phyloP scores from a whole-genome alignment of 139 green algal species.

The Chlamydomonas incerta region DNA sequence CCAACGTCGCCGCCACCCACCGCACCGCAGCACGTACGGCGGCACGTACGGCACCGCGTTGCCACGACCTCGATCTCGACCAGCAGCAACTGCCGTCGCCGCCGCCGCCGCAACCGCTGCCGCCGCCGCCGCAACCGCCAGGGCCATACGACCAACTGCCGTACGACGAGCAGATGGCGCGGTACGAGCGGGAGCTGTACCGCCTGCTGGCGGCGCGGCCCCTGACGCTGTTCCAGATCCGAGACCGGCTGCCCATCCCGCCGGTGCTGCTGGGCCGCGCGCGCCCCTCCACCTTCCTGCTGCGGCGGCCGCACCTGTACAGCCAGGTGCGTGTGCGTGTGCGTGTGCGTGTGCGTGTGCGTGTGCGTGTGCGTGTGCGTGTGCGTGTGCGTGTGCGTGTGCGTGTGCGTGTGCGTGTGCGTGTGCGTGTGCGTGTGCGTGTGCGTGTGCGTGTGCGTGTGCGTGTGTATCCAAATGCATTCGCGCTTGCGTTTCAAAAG shows the following conservation, averaged over 20 bases:
- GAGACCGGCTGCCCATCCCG: slow-evolving; percentile 26
- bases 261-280: slow-evolving; percentile 1
- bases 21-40: too few species aligned
- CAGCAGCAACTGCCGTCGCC: neutral
- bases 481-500: too few species aligned
- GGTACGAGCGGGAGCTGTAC: slow-evolving; percentile 37
- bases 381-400: too few species aligned
- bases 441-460: neutral
- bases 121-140: neutral
- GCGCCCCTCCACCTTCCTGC: slow-evolving; percentile 40
- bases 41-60: too few species aligned
- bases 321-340: neutral
- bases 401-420: neutral
- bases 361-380: neutral
- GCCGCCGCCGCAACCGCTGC: neutral
- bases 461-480: too few species aligned
- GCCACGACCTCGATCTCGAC: too few species aligned
- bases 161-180: neutral
- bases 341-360: neutral
- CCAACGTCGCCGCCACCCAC: too few species aligned
- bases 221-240: slow-evolving; percentile 37
- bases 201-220: neutral
- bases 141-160: neutral
- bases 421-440: neutral
- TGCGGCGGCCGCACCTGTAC: slow-evolving; percentile 30